Percentiles rank a stretch among this genome's conserved stretches.
These are phyloP conservation scores for Ramalina intermedia DNA, from an alignment of 495 filamentous ascomycete species.

Conservation along the genomic window DNA sequence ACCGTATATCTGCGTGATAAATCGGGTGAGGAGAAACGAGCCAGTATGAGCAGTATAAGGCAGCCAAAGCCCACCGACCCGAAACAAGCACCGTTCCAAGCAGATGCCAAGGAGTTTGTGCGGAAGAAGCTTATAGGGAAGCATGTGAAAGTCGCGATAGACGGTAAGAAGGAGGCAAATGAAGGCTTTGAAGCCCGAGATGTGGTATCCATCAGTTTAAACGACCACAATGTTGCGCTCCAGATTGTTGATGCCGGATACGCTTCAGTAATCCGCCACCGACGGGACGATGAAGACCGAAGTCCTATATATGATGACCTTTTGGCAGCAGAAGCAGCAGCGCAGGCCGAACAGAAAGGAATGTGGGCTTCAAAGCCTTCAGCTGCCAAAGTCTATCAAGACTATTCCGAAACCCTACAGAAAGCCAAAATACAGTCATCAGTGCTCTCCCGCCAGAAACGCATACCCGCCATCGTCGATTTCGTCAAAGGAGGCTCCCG, in stretches of 20 bases:
- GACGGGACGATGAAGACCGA: conserved; percentile 77
- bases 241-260: conserved; percentile 81
- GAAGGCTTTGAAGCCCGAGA: conserved; percentile 92
- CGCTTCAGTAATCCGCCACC: conserved; percentile 83
- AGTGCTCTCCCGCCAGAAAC: conserved; percentile 73
- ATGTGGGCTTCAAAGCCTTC: conserved; percentile 85
- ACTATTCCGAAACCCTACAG: conserved; percentile 82
- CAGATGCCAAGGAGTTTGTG: conserved; percentile 91
- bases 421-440: conserved; percentile 90
- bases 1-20: conserved; percentile 75
- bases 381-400: conserved; percentile 62
- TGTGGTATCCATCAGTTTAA: conserved; percentile 70
- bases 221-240: conserved; percentile 76
- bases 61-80: conserved; percentile 75
- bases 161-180: conserved; percentile 78
- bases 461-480: conserved; percentile 88
- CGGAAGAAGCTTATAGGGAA: conserved; percentile 92
- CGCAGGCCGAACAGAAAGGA: conserved; percentile 73
- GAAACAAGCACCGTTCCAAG: conserved; percentile 69
- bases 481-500: conserved; percentile 93
- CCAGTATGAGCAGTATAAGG: conserved; percentile 82
- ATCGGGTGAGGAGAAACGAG: conserved; percentile 69
- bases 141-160: conserved; percentile 71
- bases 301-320: conserved; percentile 90
- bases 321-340: conserved; percentile 73